Evolutionary conservation across 345 rosid genomes (phyloP).

Genomic region (Citrus hindsii): DNA sequence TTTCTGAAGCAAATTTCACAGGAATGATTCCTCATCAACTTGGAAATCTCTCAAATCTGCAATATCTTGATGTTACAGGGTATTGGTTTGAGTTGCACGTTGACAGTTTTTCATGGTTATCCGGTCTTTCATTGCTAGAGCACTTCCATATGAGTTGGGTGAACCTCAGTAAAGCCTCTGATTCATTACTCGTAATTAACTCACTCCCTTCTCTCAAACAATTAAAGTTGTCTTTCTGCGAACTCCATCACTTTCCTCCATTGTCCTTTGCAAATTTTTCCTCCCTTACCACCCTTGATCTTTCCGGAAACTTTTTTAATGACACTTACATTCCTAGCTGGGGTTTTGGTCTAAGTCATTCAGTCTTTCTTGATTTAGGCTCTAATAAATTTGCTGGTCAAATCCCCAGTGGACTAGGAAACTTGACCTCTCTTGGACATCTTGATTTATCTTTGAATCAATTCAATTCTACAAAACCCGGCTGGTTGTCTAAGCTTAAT

Average conservation of each 20-base stretch:
- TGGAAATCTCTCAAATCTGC: constrained; percentile 26
- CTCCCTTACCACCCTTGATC: constrained; percentile 24
- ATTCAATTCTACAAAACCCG: constrained; percentile 14
- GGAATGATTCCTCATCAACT: constrained; percentile 25
- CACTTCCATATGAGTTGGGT: background rate
- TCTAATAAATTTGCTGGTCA: background rate
- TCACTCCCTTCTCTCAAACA: constrained; percentile 13
- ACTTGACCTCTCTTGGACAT: background rate
- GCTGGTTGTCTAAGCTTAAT: constrained; percentile 10
- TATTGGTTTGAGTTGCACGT: no score
- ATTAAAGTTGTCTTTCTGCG: background rate
- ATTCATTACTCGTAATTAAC: background rate
- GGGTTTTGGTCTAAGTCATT: no score
- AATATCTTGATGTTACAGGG: constrained; percentile 13
- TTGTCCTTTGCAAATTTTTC: constrained; percentile 5
- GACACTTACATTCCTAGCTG: no score
- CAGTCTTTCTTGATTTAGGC: no score
- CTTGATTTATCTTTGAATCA: background rate
- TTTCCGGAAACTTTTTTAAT: background rate
- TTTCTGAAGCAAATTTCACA: constrained; percentile 12
- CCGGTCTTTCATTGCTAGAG: background rate
- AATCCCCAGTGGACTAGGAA: background rate
- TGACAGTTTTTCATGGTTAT: constrained; percentile 3
- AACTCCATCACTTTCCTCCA: background rate
- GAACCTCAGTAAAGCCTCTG: background rate